Percentiles rank a stretch among this genome's conserved stretches.
Evolutionary conservation across 2,329 filamentous ascomycete genomes (phyloP).

Genomic region (Zymoseptoria crescenta): DNA sequence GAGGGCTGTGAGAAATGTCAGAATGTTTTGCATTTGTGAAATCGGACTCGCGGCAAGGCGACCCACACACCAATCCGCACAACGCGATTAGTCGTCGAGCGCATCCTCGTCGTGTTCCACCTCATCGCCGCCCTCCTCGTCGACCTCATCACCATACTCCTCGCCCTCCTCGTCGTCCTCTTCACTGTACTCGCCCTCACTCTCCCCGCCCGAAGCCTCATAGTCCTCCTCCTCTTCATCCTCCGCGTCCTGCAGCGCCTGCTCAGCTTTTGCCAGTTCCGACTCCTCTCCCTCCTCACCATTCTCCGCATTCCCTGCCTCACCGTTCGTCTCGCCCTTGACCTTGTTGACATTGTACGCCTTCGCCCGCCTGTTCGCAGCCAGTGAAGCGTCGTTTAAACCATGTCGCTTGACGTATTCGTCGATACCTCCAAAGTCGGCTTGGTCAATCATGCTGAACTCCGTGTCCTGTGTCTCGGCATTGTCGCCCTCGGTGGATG

Average conservation of each 20-base stretch:
- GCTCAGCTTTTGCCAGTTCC: constrained; percentile 27
- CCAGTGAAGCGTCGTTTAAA: constrained; percentile 56
- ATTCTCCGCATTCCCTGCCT: constrained; percentile 18
- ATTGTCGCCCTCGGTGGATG: constrained; percentile 15
- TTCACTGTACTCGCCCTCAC: constrained; percentile 26
- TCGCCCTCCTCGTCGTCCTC: constrained; percentile 20
- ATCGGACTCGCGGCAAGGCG: neutral
- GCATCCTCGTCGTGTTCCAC: neutral
- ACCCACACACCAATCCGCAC: neutral
- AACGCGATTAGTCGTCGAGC: neutral
- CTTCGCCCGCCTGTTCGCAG: constrained; percentile 52
- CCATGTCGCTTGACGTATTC: constrained; percentile 53
- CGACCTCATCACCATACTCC: constrained; percentile 21
- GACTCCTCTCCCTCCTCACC: constrained; percentile 20
- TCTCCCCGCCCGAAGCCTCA: constrained; percentile 27
- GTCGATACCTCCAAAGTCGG: constrained; percentile 55
- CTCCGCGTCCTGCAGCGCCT: constrained; percentile 28
- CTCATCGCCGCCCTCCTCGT: constrained; percentile 14
- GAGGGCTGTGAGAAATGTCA: neutral
- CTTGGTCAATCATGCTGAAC: constrained; percentile 59
- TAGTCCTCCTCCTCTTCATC: constrained; percentile 30
- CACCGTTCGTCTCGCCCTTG: constrained; percentile 15
- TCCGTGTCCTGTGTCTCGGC: constrained; percentile 46
- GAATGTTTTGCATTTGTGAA: neutral
- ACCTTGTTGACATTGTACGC: constrained; percentile 46